Conservation (phyloP, 2,329 filamentous ascomycete species). For the Alternaria infectoria region DNA sequence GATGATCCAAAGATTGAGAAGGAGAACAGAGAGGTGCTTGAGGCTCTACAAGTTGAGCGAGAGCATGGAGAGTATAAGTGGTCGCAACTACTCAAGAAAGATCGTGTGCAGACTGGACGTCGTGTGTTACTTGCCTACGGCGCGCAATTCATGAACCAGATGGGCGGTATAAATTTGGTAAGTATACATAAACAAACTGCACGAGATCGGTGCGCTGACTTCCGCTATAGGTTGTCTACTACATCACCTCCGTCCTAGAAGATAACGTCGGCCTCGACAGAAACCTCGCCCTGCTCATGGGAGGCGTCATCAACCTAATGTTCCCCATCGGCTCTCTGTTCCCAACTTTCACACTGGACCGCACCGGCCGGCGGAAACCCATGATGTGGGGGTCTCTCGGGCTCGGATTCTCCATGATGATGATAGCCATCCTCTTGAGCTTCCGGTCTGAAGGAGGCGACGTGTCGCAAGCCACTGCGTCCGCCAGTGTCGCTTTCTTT, state of each 20-base stretch:
- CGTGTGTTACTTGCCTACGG: conserved; percentile 50
- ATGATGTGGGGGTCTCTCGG: conserved; percentile 46
- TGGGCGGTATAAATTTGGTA: conserved; percentile 50
- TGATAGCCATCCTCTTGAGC: conserved; percentile 50
- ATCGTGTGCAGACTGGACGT: conserved; percentile 49
- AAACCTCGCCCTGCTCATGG: conserved; percentile 55
- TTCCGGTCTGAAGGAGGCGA: conserved; percentile 45
- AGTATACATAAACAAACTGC: not conserved
- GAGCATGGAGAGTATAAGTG: conserved; percentile 49
- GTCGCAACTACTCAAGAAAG: conserved; percentile 48
- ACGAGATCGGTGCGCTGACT: not conserved
- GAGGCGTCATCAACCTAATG: conserved; percentile 50
- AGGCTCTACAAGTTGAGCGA: conserved; percentile 45
- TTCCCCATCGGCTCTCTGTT: conserved; percentile 38
- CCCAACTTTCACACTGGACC: conserved; percentile 51
- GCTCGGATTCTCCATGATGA: conserved; percentile 37
- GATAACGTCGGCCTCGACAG: conserved; percentile 54
- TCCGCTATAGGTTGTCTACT: conserved; percentile 36
- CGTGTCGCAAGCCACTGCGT: conserved; percentile 50
- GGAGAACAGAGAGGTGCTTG: conserved; percentile 53
- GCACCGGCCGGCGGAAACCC: conserved; percentile 36
- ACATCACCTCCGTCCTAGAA: conserved; percentile 52
- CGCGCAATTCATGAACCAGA: conserved; percentile 51
- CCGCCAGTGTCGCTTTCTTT: conserved; percentile 58
- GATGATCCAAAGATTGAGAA: conserved; percentile 62